Percentiles rank a stretch among this genome's conserved stretches.
Evolutionary conservation across 2,329 filamentous ascomycete species (phyloP).

Genomic region (Fusarium falciforme): DNA sequence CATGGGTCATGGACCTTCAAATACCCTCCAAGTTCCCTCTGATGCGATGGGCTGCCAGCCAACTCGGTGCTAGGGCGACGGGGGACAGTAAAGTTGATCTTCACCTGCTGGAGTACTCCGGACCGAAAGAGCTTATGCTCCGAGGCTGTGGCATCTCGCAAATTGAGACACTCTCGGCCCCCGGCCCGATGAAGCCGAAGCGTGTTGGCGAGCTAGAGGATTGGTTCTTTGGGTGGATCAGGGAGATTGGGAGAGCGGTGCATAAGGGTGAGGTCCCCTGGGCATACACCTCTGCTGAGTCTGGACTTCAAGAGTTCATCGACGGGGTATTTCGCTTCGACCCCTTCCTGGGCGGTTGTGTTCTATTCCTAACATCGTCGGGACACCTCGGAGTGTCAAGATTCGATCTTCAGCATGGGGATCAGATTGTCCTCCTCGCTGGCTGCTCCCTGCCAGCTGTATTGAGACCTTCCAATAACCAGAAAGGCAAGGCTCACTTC

Average conservation of each 20-base stretch:
- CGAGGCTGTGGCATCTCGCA: slow-evolving; percentile 8
- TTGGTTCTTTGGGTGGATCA: slow-evolving; percentile 22
- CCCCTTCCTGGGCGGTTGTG: slow-evolving; percentile 20
- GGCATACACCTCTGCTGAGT: slow-evolving; percentile 12
- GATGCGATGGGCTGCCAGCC: slow-evolving; percentile 22
- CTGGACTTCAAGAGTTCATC: slow-evolving; percentile 20
- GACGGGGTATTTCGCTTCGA: slow-evolving; percentile 23
- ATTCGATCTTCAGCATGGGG: slow-evolving; percentile 11
- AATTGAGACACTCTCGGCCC: slow-evolving; percentile 11
- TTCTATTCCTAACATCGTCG: slow-evolving; percentile 15
- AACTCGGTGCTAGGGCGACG: slow-evolving; percentile 15
- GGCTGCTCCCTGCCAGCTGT: slow-evolving; percentile 15
- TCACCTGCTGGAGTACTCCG: slow-evolving; percentile 8
- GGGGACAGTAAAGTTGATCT: slow-evolving; percentile 20
- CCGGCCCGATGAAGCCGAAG: slow-evolving; percentile 7
- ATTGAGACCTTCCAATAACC: not conserved
- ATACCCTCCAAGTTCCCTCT: slow-evolving; percentile 26
- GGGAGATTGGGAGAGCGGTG: slow-evolving; percentile 9
- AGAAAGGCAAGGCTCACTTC: slow-evolving; percentile 12
- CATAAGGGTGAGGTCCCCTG: slow-evolving; percentile 10
- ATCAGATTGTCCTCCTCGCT: slow-evolving; percentile 18
- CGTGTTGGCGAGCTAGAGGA: slow-evolving; percentile 9
- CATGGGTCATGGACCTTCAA: slow-evolving; percentile 31
- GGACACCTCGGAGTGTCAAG: slow-evolving; percentile 21
- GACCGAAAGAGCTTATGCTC: slow-evolving; percentile 4